These are phyloP conservation scores for Exophiala calicioides DNA, from an alignment of 2,329 filamentous ascomycete species.

Conservation along the genomic window DNA sequence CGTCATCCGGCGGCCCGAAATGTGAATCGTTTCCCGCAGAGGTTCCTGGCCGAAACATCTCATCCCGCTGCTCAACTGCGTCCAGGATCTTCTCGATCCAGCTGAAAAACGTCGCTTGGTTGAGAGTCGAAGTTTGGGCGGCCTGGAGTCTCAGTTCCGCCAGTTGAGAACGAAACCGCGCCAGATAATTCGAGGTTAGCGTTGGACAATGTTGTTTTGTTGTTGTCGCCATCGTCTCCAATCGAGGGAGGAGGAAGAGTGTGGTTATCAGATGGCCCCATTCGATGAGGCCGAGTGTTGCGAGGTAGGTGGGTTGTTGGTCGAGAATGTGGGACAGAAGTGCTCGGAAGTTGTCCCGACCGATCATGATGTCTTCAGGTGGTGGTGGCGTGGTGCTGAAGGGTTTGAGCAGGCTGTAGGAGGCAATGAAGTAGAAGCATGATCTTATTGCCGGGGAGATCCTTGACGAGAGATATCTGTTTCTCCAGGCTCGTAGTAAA, in stretches of 20 bases:
- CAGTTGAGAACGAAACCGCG: conserved; percentile 7
- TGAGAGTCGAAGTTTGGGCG: neutral
- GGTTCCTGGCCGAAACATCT: neutral
- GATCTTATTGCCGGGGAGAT: conserved; percentile 3
- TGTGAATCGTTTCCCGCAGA: too few species aligned
- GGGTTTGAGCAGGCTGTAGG: conserved; percentile 15
- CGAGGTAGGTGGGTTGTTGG: conserved; percentile 8
- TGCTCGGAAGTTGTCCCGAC: conserved; percentile 6
- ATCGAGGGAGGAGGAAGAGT: conserved; percentile 19
- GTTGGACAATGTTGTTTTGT: neutral
- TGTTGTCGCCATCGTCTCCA: conserved; percentile 3
- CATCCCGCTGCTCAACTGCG: conserved; percentile 6
- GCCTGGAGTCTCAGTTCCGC: neutral
- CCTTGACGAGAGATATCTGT: neutral
- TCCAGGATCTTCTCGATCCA: conserved; percentile 20
- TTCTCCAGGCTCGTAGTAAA: conserved; percentile 4
- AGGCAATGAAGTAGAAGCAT: conserved; percentile 15
- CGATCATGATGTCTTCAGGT: neutral
- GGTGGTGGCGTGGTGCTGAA: neutral
- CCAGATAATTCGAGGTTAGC: conserved; percentile 5
- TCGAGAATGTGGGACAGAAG: conserved; percentile 14
- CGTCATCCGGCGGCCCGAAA: too few species aligned
- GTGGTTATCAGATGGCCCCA: conserved; percentile 22
- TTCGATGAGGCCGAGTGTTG: conserved; percentile 14
- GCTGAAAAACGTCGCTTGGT: conserved; percentile 6